Base-by-base conservation (phyloP, 805 yeast species). In the Myxozyma geophila region DNA sequence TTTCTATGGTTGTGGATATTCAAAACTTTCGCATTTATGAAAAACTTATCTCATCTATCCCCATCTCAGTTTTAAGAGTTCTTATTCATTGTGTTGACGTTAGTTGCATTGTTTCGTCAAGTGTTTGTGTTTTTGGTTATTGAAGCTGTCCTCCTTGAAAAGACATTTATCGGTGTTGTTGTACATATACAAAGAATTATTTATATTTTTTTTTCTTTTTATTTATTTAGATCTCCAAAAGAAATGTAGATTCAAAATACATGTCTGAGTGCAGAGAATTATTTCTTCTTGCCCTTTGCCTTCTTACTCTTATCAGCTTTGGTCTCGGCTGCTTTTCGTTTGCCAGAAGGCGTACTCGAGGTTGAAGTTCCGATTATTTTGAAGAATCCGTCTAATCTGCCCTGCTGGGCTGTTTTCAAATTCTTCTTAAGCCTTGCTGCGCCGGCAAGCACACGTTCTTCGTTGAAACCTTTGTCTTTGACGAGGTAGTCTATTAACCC, bases 361-460 rank as follows among this genome's bases (percentile, higher is more conserved):
- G 58, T 69, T 66, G 70, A 81, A 51, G 85, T 81, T 7, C 84
- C 83, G 40, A 78, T 78, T 2, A 87, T 90, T 71, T 86, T 85
- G 78, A 95, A 95, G 73, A 95, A 95, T 0, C 97, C 96, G 73
- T 95, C 98, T 12, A 66, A 35, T 7, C 67, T 53, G 3, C 95
- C 97, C 74, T 95, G 99, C 1, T 89, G 88, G 1, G 96, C 93
- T 1, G 88, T 81, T 72, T 90, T 90, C 67, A 90, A 79, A 7
- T 91, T 95, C 75, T 95, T 95, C 69, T 85, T 84, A 70, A 95
- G 81, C 75, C 93, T 88, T 47, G 85, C 90, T 6, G 92, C 92
- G 44, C 98, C 99, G 62, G 88, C 83, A 70, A 87, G 85, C 17
- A 95, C 90, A 74, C 99, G 83, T 56, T 93, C 98, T 73, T 95